Base-by-base conservation (phyloP, 176 grass and related monocot genomes). In the Metroxylon sagu region DNA sequence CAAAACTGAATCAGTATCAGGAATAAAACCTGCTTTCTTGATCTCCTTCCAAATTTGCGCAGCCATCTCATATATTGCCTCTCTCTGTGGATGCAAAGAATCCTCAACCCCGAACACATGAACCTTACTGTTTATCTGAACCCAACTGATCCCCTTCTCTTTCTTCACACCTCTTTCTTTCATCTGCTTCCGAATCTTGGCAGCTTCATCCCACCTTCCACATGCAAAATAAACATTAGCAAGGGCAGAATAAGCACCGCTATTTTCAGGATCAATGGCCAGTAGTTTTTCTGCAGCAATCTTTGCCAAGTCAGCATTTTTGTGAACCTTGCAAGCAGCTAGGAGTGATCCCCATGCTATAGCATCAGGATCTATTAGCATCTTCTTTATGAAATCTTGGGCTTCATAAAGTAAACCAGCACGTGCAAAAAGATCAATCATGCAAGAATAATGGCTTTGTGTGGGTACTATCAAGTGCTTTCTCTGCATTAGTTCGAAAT, bases 151-250 rank as follows among this genome's bases (percentile, higher is more conserved):
- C 28, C 86, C 92, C 7, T 83, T 82, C 70, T 96, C 92, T 48
- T 96, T 96, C 79, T 65, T 96, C 73, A 90, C 77, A 25, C 66
- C 61, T 3, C 59, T 82, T 21, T 96, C 81, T 78, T 82, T 87
- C 75, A 80, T 90, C 49, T 50, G 19, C 56, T 96, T 96, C 87
- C 92, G 88, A 58, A 85, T 56, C 71, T 74, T 90, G 16, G 86
- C 83, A 4, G 87, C 87, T 5, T 75, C 78, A 26, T 70, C 75
- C 92, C 92, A 96, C 69, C 85, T 82, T 48, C 92, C 92, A 64
- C 92, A 90, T 65, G 80, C 87, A 56, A 87, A 90, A 56, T 96
- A 96, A 58, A 90, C 83, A n/a, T 96, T 96, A 43, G 78, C 84
- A 62, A 96, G 75, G 4, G 83, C 87, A 12, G 91, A 82, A 78